Evolutionary conservation across 352 stramenopile genomes (phyloP), one percentile per base, ranked within the genome.

Genomic region (Phytophthora hybrid): DNA sequence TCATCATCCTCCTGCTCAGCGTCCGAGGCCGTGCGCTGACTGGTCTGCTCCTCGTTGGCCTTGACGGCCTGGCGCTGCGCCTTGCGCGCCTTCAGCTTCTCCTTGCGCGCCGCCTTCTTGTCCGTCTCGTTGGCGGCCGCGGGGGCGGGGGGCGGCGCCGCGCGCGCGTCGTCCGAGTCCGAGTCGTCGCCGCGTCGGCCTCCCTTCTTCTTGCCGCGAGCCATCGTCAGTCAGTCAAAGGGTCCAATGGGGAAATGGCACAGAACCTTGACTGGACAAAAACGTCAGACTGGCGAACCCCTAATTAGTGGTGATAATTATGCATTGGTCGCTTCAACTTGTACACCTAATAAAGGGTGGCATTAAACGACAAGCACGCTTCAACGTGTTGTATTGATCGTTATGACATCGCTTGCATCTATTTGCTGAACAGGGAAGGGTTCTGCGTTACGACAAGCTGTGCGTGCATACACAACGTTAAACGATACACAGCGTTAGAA

Each of bases 131-230:
- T 61, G 3, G 76, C 69, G 11, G 58, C 78, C 16, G 58, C 63
- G 19, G 66, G 69, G 26, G 66, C 70, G 59, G 76, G 78, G 2
- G 74, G 69, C 11, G 69, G 63, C 46, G 76, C 65, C 52, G 75
- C 9, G 23, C 70, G 72, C 23, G 69, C 78, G 29, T 90, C 81
- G 47, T 96, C 89, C n/a, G 91, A 87, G 54, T 85, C 87, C 63
- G 86, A 93, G 69, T 94, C 87, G 73, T 88, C 86, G 55, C 84
- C 87, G 54, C 82, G 84, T 23, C 87, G 85, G 21, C 78, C 78
- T 73, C 87, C 85, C 79, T 94, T 94, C 77, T 94, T 94, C 84
- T 94, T 94, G 26, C 76, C 75, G 16, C 84, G 84, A 78, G 88
- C 83, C 88, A 94, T 94, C 10, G 10, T 74, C 9, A 6, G 8